Conservation (phyloP, 768 basidiomycete genomes). For the Boletus rubescentipes region DNA sequence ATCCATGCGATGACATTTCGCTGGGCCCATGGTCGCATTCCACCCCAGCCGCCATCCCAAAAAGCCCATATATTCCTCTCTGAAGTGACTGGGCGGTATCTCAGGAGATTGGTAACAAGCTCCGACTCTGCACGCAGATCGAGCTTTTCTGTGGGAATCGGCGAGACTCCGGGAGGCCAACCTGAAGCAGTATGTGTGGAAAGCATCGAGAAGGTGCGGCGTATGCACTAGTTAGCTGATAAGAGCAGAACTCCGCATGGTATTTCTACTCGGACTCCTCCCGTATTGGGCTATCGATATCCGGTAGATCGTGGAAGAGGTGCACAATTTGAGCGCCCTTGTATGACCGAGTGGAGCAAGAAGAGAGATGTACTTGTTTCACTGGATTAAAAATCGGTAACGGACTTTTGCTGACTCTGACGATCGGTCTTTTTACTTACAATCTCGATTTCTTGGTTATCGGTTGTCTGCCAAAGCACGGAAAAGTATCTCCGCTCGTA, state of each 20-base stretch:
- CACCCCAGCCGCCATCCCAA: background rate
- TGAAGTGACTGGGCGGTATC: background rate
- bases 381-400: background rate
- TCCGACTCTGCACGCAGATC: background rate
- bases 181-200: background rate
- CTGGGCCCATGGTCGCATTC: conserved; percentile 1
- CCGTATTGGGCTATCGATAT: background rate
- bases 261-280: too few species aligned
- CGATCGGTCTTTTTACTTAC: background rate
- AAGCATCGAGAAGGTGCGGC: background rate
- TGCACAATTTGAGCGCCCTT: background rate
- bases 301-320: background rate
- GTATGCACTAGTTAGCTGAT: background rate
- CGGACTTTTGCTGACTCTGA: background rate
- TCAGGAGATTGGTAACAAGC: background rate
- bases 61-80: conserved; percentile 4
- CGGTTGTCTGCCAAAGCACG: background rate
- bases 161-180: background rate
- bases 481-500: background rate
- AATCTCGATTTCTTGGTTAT: background rate
- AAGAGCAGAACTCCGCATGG: too few species aligned
- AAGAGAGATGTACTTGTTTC: background rate
- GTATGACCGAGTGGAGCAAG: background rate
- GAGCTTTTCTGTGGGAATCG: background rate
- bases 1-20: conserved; percentile 1